Evolutionary conservation across 148 eudicot genomes (phyloP), one percentile per base, ranked within the genome.

Genomic region (Polygonum maritimum): DNA sequence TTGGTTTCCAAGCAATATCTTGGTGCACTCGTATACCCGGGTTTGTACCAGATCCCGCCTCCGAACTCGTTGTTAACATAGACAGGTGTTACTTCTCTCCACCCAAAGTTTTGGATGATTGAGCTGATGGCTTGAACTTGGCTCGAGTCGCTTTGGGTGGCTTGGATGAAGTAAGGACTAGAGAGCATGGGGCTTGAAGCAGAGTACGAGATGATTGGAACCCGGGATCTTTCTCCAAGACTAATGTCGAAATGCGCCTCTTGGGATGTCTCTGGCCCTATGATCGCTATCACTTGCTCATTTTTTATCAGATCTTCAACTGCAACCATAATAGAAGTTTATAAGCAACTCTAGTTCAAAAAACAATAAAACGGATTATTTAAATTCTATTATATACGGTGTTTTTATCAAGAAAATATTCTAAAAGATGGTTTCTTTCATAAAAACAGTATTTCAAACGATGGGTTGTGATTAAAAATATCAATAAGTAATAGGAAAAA

Each of bases 121-220:
- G 87, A 48, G 41, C 78, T 78, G 51, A 86, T 79, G 35, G 83
- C 85, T 6, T 62, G 44, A 38, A 80, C 86, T 74, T 84, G 85
- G 49, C 48, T 35, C 7, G 74, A 76, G 75, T 84, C 83, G 22
- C 75, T 48, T 21, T 48, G 73, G 2, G 86, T 78, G 13, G 85
- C 40, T 69, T 75, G 82, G 47, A 86, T 35, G 39, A 84, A 84
- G 48, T 80, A 86, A 18, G 80, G 79, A 52, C 77, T 78, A 40
- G 14, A 49, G 10, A 84, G 78, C 48, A 76, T 72, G 47, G 86
- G 84, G 63, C 87, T 84, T 10, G 89, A 83, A 26, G 89, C 85
- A 0, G 89, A 78, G 62, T 77, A 76, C 11, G 89, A 82, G 48
- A 87, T 77, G 21, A 87, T 79, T 10, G 86, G 89, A 74, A 87